Evolutionary conservation across 1,284 basidiomycete genomes (phyloP).

Genomic region (Microbotryum lychnidis-dioicae): DNA sequence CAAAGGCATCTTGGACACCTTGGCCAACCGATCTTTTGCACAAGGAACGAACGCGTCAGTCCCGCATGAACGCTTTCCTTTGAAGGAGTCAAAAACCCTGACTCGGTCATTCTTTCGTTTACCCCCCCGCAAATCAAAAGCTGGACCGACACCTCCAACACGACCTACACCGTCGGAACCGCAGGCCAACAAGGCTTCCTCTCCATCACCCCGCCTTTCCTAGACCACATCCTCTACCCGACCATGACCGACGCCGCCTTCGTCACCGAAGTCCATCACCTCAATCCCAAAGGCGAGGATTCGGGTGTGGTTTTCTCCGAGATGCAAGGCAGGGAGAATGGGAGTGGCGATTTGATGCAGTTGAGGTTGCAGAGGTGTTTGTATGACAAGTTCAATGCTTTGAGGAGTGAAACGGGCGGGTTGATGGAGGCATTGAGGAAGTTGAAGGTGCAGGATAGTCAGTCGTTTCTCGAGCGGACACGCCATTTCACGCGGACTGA

Average conservation of each 20-base stretch:
- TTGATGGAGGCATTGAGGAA: conserved; percentile 84
- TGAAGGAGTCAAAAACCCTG: conserved; percentile 62
- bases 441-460: conserved; percentile 83
- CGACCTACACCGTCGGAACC: conserved; percentile 94
- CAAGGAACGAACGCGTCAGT: conserved; percentile 37
- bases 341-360: conserved; percentile 80
- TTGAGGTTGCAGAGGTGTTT: conserved; percentile 72
- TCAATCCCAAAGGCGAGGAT: conserved; percentile 81
- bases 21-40: conserved; percentile 97
- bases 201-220: conserved; percentile 70
- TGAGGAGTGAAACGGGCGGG: conserved; percentile 94
- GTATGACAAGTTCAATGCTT: conserved; percentile 75
- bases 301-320: conserved; percentile 72
- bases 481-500: conserved; percentile 1
- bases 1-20: conserved; percentile 92
- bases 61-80: background rate
- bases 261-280: conserved; percentile 74
- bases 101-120: conserved; percentile 33
- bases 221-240: conserved; percentile 96
- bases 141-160: conserved; percentile 71
- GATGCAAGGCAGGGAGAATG: conserved; percentile 97
- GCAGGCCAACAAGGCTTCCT: conserved; percentile 94
- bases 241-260: conserved; percentile 87
- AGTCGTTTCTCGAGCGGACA: conserved; percentile 32
- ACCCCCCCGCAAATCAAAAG: no score